Evolutionary conservation across 1,139 yeast genomes (phyloP).

Genomic region (Hyphopichia pseudoburtonii): DNA sequence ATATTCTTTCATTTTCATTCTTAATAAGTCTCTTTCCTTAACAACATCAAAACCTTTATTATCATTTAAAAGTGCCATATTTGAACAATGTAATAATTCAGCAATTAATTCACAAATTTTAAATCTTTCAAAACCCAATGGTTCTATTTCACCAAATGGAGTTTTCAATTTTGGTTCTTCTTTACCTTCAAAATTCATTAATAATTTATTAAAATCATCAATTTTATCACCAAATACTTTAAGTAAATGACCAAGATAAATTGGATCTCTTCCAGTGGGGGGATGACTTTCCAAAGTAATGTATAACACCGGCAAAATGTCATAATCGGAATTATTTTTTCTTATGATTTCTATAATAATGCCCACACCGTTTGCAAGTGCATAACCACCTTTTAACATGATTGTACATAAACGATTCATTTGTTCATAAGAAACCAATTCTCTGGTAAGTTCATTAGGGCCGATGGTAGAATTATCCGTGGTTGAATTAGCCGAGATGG

Average conservation of each 20-base stretch:
- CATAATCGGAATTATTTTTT: constrained; percentile 94
- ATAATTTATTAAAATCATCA: constrained; percentile 54
- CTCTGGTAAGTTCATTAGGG: constrained; percentile 91
- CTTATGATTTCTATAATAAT: constrained; percentile 93
- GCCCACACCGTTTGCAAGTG: constrained; percentile 93
- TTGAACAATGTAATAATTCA: constrained; percentile 91
- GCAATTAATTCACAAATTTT: constrained; percentile 89
- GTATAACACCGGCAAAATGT: constrained; percentile 81
- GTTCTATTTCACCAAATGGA: constrained; percentile 61
- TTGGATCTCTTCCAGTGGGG: constrained; percentile 93
- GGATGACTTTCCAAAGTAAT: constrained; percentile 91
- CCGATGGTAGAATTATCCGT: constrained; percentile 87
- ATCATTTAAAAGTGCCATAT: constrained; percentile 91
- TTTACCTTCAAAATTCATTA: constrained; percentile 23
- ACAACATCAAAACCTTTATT: constrained; percentile 81
- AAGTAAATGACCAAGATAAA: constrained; percentile 85
- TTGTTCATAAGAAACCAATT: constrained; percentile 70
- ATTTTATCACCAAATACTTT: constrained; percentile 76
- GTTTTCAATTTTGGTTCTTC: constrained; percentile 50
- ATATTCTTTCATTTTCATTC: constrained; percentile 48
- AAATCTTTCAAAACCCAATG: constrained; percentile 92
- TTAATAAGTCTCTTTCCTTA: constrained; percentile 67
- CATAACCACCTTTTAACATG: constrained; percentile 91
- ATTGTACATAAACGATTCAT: constrained; percentile 70
- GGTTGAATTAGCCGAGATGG: constrained; percentile 70